Percentiles rank a stretch among this genome's conserved stretches.
These are phyloP conservation scores for Dothiorella sarmentorum DNA, from an alignment of 2,329 filamentous ascomycete species.

Conservation along the genomic window DNA sequence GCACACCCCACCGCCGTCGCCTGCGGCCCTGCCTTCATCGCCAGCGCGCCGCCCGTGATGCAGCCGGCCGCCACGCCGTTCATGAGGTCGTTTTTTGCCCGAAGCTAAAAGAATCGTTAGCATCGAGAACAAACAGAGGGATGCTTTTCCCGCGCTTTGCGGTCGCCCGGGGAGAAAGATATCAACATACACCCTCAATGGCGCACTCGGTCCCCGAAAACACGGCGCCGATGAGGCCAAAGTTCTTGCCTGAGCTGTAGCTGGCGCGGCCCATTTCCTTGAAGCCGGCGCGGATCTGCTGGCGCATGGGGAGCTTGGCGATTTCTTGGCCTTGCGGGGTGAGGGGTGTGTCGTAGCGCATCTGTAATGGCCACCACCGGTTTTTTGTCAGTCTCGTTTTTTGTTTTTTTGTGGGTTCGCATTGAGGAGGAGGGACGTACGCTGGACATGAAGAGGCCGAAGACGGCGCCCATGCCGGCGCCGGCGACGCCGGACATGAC, in stretches of 20 bases:
- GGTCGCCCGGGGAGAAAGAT: no score
- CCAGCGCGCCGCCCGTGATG: conserved; percentile 84
- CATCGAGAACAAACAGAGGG: no score
- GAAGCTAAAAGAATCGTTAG: conserved; percentile 41
- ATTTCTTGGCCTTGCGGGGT: conserved; percentile 52
- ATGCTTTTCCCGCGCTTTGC: no score
- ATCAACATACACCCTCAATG: conserved; percentile 66
- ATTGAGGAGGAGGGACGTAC: conserved; percentile 51
- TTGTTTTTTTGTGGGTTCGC: not conserved
- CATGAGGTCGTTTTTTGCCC: conserved; percentile 88
- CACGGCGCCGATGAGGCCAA: conserved; percentile 86
- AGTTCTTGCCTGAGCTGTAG: conserved; percentile 82
- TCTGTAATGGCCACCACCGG: conserved; percentile 58
- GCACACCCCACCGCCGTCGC: conserved; percentile 83
- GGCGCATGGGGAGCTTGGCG: conserved; percentile 67
- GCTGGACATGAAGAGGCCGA: conserved; percentile 97
- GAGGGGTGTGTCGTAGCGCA: conserved; percentile 96
- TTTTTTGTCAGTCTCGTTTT: conserved; percentile 1
- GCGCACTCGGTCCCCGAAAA: conserved; percentile 94
- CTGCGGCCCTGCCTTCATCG: conserved; percentile 82
- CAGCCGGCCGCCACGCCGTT: conserved; percentile 89
- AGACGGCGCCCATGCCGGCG: conserved; percentile 88
- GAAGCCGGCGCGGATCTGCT: conserved; percentile 83
- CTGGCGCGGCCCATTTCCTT: conserved; percentile 91
- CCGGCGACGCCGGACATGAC: conserved; percentile 89